These are phyloP conservation scores for Suillus fuscotomentosus DNA, from an alignment of 768 basidiomycete genomes.

Conservation along the genomic window DNA sequence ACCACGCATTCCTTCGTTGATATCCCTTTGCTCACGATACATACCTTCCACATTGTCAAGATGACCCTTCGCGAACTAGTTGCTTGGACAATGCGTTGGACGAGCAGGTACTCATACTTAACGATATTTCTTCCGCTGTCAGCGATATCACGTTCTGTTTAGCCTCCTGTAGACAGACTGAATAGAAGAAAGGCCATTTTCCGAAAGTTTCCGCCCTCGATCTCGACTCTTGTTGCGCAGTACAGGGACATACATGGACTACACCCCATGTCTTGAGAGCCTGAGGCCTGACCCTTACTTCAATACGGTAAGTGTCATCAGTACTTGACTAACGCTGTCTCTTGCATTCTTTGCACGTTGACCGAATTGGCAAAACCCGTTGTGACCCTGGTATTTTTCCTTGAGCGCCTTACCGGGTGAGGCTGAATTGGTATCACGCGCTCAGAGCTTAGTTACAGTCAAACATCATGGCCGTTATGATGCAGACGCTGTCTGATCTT, in stretches of 20 bases:
- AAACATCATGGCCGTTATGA: not conserved
- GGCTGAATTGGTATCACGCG: not conserved
- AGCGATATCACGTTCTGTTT: not conserved
- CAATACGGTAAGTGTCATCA: too few relatives aligned
- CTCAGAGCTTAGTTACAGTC: not conserved
- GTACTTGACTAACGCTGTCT: too few relatives aligned
- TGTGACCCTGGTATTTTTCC: not conserved
- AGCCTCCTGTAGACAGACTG: not conserved
- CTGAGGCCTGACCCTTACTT: too few relatives aligned
- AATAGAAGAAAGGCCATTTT: not conserved
- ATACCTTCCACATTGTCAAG: conserved; percentile 6
- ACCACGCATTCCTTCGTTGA: conserved; percentile 20
- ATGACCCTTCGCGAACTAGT: conserved; percentile 5
- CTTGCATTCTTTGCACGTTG: too few relatives aligned
- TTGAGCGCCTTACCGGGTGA: not conserved
- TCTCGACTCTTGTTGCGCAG: not conserved
- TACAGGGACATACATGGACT: not conserved
- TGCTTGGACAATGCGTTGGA: conserved; percentile 2
- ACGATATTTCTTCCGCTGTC: not conserved
- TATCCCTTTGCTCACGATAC: conserved; percentile 19
- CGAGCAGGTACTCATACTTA: not conserved
- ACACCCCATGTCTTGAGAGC: too few relatives aligned
- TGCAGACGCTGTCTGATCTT: not conserved
- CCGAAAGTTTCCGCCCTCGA: not conserved
- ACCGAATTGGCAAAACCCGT: too few relatives aligned